phyloP scores from a whole-genome alignment of 1,284 basidiomycete species.

The Ceratobasidium sp. region DNA sequence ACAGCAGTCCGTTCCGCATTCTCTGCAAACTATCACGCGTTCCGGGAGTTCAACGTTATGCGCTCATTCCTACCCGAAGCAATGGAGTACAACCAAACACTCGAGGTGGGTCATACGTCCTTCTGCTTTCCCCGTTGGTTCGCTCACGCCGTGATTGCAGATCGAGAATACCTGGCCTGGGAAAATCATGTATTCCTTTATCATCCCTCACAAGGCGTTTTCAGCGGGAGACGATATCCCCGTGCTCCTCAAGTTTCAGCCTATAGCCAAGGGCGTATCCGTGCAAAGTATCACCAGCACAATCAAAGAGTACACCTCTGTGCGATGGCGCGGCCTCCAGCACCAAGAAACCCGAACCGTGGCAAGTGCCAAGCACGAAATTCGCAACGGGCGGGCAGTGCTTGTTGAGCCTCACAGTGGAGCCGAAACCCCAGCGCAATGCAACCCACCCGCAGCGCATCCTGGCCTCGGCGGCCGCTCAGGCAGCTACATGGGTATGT shows the following conservation, averaged over 20 bases:
- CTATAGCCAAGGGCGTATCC: slow-evolving; percentile 84
- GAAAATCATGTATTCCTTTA: slow-evolving; percentile 92
- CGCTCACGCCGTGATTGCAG: neutral
- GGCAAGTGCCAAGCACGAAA: slow-evolving; percentile 76
- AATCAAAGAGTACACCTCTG: slow-evolving; percentile 77
- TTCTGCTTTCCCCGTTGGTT: slow-evolving; percentile 13
- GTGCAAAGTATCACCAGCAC: slow-evolving; percentile 76
- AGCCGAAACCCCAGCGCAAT: slow-evolving; percentile 53
- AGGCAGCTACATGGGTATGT: slow-evolving; percentile 26
- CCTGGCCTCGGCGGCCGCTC: slow-evolving; percentile 42
- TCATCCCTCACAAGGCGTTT: slow-evolving; percentile 91
- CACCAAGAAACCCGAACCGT: slow-evolving; percentile 76
- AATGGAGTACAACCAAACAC: slow-evolving; percentile 93
- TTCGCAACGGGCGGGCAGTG: slow-evolving; percentile 72
- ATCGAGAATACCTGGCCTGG: slow-evolving; percentile 97
- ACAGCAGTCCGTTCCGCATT: slow-evolving; percentile 81
- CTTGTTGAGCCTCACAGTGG: slow-evolving; percentile 53
- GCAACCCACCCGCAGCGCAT: slow-evolving; percentile 42
- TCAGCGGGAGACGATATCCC: slow-evolving; percentile 87
- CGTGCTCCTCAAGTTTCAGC: slow-evolving; percentile 87
- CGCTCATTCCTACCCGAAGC: slow-evolving; percentile 84
- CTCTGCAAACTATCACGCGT: slow-evolving; percentile 75
- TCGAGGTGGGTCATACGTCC: slow-evolving; percentile 67
- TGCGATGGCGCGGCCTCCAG: slow-evolving; percentile 70
- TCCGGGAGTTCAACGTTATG: slow-evolving; percentile 73